phyloP scores from a whole-genome alignment of 768 basidiomycete genomes.

The Leccinum longicurvipes region DNA sequence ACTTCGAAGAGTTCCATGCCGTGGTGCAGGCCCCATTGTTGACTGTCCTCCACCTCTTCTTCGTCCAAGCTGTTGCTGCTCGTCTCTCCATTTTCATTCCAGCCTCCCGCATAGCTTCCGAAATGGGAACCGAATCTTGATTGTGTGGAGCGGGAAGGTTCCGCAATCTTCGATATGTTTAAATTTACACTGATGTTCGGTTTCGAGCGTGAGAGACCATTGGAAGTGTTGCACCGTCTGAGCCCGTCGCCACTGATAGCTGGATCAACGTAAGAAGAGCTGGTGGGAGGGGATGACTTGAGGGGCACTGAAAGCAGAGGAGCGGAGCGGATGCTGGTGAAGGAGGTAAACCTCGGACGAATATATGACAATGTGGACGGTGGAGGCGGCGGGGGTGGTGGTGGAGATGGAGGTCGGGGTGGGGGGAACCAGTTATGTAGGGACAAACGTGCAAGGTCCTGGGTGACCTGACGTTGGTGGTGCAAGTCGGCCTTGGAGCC shows the following conservation, averaged over 20 bases:
- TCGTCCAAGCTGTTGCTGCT: conserved; percentile 67
- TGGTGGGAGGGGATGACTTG: conserved; percentile 51
- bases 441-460: conserved; percentile 79
- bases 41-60: conserved; percentile 51
- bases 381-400: conserved; percentile 54
- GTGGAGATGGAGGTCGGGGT: conserved; percentile 63
- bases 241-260: conserved; percentile 51
- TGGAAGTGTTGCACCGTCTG: conserved; percentile 50
- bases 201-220: conserved; percentile 47
- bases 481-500: conserved; percentile 87
- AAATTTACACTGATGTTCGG: conserved; percentile 38
- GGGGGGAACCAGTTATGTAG: conserved; percentile 88
- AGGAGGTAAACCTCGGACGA: conserved; percentile 34
- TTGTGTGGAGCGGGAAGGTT: conserved; percentile 43
- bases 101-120: conserved; percentile 47
- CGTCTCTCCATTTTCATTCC: conserved; percentile 55
- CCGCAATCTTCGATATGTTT: conserved; percentile 29
- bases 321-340: conserved; percentile 59
- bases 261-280: conserved; percentile 62
- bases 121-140: conserved; percentile 60
- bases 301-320: conserved; percentile 44
- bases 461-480: conserved; percentile 68
- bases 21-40: conserved; percentile 75
- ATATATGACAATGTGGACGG: conserved; percentile 38
- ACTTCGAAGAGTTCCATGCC: conserved; percentile 90